Conservation (phyloP, 345 rosid species). For the Physaria fendleri region DNA sequence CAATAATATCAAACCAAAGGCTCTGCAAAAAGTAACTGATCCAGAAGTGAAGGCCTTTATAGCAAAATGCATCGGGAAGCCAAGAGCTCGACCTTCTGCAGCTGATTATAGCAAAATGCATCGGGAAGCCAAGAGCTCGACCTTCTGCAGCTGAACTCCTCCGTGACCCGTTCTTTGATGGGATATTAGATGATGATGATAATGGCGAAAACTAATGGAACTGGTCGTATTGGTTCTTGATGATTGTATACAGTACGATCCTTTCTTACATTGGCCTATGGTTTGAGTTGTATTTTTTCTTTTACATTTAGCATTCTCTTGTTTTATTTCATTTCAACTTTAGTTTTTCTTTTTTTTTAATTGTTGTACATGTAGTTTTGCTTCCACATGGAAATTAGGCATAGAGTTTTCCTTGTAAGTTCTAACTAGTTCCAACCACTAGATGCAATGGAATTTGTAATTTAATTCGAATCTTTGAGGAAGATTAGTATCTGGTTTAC, state of each 20-base stretch:
- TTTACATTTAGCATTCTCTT: slow-evolving; percentile 4
- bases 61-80: no score
- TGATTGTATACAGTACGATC: not conserved
- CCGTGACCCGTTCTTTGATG: slow-evolving; percentile 59
- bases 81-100: no score
- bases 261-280: not conserved
- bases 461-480: not conserved
- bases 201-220: slow-evolving; percentile 35
- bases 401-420: not conserved
- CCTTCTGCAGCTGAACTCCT: slow-evolving; percentile 76
- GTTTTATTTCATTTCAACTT: not conserved
- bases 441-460: not conserved
- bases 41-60: slow-evolving; percentile 51
- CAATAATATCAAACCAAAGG: slow-evolving; percentile 57
- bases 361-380: slow-evolving; percentile 4
- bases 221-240: slow-evolving; percentile 17
- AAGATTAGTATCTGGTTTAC: no score
- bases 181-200: slow-evolving; percentile 40
- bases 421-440: not conserved
- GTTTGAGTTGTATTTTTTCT: not conserved
- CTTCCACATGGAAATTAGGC: not conserved
- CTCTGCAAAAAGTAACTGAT: slow-evolving; percentile 53
- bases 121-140: slow-evolving; percentile 49
- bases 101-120: slow-evolving; percentile 72
- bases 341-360: not conserved